A percentile compares a stretch with the other conserved stretches of the same genome.
phyloP scores from a whole-genome alignment of 176 grass and related monocot genomes.

The Alloteropsis semialata region DNA sequence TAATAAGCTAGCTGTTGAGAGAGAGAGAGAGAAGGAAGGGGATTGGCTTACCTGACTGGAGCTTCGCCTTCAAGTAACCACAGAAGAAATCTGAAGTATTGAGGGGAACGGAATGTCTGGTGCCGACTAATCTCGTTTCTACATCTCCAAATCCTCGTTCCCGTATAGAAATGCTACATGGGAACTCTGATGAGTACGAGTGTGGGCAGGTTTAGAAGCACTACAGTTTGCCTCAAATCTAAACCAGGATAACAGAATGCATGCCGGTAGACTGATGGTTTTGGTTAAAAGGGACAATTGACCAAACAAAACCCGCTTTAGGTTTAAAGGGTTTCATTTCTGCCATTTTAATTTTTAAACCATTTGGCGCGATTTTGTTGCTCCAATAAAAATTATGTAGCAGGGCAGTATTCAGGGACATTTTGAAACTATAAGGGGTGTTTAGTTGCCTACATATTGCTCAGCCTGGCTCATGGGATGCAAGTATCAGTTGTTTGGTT shows the following conservation, averaged over 20 bases:
- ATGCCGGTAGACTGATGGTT: too few relatives aligned
- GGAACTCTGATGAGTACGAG: background rate
- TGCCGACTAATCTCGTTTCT: conserved; percentile 6
- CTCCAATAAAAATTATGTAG: background rate
- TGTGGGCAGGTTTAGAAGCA: background rate
- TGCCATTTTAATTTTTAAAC: too few relatives aligned
- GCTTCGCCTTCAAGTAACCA: conserved; percentile 3
- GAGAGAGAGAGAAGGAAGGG: conserved; percentile 3
- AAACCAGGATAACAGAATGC: too few relatives aligned
- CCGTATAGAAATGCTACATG: background rate
- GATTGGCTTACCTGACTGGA: conserved; percentile 35
- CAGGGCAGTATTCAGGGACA: background rate
- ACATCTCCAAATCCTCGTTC: conserved; percentile 1
- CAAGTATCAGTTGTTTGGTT: too few relatives aligned
- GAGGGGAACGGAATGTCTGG: background rate
- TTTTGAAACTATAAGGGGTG: too few relatives aligned
- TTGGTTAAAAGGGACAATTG: too few relatives aligned
- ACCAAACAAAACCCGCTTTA: too few relatives aligned
- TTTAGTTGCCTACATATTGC: too few relatives aligned
- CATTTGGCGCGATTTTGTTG: background rate
- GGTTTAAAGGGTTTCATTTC: too few relatives aligned
- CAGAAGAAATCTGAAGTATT: background rate
- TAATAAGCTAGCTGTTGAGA: background rate
- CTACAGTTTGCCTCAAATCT: background rate
- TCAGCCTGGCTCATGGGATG: too few relatives aligned